phyloP scores from a whole-genome alignment of 306 rosid species.

The Castanopsis chinensis region DNA sequence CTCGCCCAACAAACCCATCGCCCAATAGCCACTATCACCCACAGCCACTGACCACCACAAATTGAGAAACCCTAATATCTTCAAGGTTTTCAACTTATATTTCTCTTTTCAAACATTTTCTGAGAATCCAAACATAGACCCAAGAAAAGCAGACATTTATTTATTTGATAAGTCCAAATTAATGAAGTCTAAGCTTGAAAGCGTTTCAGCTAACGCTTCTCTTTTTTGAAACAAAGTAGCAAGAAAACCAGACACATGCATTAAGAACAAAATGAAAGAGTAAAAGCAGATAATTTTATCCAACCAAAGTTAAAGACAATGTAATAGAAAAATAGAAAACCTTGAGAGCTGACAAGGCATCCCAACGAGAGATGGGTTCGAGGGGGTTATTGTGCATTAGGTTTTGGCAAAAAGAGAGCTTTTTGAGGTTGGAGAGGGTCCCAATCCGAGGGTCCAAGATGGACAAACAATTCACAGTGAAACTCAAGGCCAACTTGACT shows the following conservation, averaged over 20 bases:
- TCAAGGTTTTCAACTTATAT: too few species aligned
- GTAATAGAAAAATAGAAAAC: slow-evolving; percentile 30
- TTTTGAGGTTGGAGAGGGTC: slow-evolving; percentile 60
- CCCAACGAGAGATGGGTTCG: slow-evolving; percentile 67
- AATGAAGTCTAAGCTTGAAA: too few species aligned
- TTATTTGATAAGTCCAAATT: too few species aligned
- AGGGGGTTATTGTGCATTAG: slow-evolving; percentile 64
- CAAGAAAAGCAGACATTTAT: too few species aligned
- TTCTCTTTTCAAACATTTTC: too few species aligned
- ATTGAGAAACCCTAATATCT: too few species aligned
- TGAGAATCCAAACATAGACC: too few species aligned
- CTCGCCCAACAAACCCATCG: too few species aligned
- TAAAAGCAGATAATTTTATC: background rate
- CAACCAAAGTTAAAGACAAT: background rate
- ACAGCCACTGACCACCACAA: too few species aligned
- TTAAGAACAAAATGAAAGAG: background rate
- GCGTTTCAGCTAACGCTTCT: too few species aligned
- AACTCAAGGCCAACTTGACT: slow-evolving; percentile 57
- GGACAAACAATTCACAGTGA: slow-evolving; percentile 81
- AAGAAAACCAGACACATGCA: background rate
- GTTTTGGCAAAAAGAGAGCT: slow-evolving; percentile 88
- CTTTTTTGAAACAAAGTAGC: too few species aligned
- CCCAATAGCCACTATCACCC: too few species aligned
- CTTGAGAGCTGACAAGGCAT: slow-evolving; percentile 57
- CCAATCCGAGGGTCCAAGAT: slow-evolving; percentile 74